Conservation (phyloP, 2,329 filamentous ascomycete genomes). For the Rhexocercosporidium sp. region DNA sequence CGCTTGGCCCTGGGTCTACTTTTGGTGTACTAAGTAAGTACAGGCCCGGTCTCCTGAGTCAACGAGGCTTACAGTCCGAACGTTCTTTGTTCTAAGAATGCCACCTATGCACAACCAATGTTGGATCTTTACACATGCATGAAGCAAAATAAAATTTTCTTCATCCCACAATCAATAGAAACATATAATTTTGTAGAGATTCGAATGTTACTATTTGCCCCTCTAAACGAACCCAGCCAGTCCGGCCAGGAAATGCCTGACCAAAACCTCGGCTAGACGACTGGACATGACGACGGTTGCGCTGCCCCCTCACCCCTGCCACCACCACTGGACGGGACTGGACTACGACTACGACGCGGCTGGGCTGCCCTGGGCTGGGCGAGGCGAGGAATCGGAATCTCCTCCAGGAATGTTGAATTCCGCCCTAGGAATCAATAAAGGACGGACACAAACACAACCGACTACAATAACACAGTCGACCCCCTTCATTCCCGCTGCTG, state of each 20-base stretch:
- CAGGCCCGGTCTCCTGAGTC: too few species aligned
- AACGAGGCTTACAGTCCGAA: not conserved
- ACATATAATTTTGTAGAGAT: not conserved
- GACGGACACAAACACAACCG: too few species aligned
- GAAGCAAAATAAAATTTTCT: too few species aligned
- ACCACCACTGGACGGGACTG: not conserved
- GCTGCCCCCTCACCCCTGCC: not conserved
- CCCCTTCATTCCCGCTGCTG: not conserved
- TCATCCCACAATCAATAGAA: too few species aligned
- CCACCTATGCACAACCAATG: too few species aligned
- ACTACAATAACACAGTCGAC: not conserved
- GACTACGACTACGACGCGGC: not conserved
- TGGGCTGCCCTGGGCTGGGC: not conserved
- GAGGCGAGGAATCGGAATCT: not conserved
- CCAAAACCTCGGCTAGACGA: not conserved
- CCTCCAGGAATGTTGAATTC: not conserved
- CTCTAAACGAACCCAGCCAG: not conserved
- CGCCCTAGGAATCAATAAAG: not conserved
- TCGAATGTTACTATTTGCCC: not conserved
- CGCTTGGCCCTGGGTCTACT: too few species aligned
- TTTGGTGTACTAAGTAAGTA: too few species aligned
- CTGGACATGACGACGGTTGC: slow-evolving; percentile 4
- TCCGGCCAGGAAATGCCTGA: not conserved
- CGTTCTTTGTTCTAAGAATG: not conserved
- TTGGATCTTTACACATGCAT: too few species aligned